Conservation (phyloP, 352 stramenopile genomes). For the Phytophthora pisi region DNA sequence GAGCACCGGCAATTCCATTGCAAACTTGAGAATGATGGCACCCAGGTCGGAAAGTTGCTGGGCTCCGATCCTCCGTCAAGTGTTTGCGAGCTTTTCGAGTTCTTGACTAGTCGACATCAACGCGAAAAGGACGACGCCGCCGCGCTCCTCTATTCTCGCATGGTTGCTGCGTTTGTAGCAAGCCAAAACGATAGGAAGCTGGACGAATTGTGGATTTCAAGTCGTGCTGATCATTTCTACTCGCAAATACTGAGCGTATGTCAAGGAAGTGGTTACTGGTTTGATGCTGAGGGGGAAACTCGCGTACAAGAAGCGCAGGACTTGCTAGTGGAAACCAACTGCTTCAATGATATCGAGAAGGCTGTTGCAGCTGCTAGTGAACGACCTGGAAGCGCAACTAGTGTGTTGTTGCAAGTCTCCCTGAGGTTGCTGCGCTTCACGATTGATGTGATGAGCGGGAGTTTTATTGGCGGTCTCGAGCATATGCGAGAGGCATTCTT, state of each 20-base stretch:
- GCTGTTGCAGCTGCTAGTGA: constrained; percentile 3
- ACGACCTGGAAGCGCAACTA: background rate
- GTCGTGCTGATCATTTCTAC: constrained; percentile 37
- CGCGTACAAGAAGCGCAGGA: constrained; percentile 52
- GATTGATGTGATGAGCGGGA: constrained; percentile 54
- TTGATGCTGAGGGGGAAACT: constrained; percentile 28
- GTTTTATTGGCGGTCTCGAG: constrained; percentile 64
- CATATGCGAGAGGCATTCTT: constrained; percentile 35
- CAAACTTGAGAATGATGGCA: constrained; percentile 1
- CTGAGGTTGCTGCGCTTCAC: constrained; percentile 55
- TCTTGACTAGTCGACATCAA: constrained; percentile 14
- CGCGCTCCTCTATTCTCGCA: constrained; percentile 1
- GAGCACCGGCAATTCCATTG: constrained; percentile 9
- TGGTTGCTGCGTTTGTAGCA: constrained; percentile 3
- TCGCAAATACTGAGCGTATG: constrained; percentile 38
- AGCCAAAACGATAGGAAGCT: constrained; percentile 1
- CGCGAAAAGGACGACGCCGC: background rate
- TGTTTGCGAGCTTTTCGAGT: constrained; percentile 30
- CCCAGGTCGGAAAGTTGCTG: constrained; percentile 8
- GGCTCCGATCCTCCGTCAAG: constrained; percentile 7
- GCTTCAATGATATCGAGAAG: constrained; percentile 37
- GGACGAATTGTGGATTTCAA: background rate
- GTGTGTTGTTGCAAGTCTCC: constrained; percentile 13
- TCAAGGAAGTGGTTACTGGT: constrained; percentile 50
- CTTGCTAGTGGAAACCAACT: constrained; percentile 36